phyloP scores from a whole-genome alignment of 2,329 filamentous ascomycete species.

The Dryadomyces quercus-mongolicae region DNA sequence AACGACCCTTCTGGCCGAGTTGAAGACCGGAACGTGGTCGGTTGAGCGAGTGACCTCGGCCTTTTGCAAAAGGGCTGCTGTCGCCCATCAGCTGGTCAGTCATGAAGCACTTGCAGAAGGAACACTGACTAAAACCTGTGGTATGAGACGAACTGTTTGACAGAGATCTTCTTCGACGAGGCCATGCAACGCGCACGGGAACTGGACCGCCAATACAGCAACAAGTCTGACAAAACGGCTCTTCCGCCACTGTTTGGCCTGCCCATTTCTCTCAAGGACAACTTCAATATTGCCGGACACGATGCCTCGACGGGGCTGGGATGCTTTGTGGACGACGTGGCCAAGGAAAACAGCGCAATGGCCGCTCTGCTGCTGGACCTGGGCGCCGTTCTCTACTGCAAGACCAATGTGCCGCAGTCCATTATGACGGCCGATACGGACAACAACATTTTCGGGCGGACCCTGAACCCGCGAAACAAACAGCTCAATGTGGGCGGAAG shows the following conservation, averaged over 20 bases:
- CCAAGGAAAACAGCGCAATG: not conserved
- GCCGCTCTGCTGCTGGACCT: not conserved
- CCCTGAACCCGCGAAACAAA: conserved; percentile 48
- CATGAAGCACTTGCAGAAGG: too few relatives aligned
- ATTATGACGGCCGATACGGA: conserved; percentile 37
- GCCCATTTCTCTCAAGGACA: conserved; percentile 34
- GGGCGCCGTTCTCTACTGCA: not conserved
- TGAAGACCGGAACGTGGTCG: conserved; percentile 2
- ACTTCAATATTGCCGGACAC: conserved; percentile 29
- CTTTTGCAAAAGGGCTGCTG: conserved; percentile 6
- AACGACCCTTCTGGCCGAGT: not conserved
- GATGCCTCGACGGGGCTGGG: conserved; percentile 18
- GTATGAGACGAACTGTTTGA: conserved; percentile 24
- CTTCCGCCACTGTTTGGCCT: conserved; percentile 26
- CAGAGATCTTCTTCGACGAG: conserved; percentile 23
- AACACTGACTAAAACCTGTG: not conserved
- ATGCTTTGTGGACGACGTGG: not conserved
- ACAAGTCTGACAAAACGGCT: conserved; percentile 13
- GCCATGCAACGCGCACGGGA: conserved; percentile 18
- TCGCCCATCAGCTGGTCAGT: conserved; percentile 5
- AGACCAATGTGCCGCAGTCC: not conserved
- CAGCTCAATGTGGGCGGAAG: conserved; percentile 49
- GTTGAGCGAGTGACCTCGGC: conserved; percentile 3
- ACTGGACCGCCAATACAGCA: conserved; percentile 17
- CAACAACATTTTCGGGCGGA: conserved; percentile 52